Percentiles rank a stretch among this genome's conserved stretches.
These are phyloP conservation scores for Berberis vulgaris DNA, from an alignment of 164 flowering plant species.

Conservation along the genomic window DNA sequence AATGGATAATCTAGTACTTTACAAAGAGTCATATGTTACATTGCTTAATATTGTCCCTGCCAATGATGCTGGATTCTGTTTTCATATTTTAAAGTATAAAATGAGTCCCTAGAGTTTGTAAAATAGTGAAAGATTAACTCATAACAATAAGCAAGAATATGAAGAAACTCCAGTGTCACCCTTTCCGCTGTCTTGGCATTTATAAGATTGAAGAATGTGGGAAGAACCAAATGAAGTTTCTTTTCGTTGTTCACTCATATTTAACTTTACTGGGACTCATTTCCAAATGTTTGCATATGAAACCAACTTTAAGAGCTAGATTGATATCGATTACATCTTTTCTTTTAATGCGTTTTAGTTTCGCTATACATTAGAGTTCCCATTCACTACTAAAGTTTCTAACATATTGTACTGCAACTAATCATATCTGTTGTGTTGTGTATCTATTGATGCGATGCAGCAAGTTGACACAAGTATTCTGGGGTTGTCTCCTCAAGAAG, in stretches of 20 bases:
- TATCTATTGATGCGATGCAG: conserved; percentile 35
- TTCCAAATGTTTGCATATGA: neutral
- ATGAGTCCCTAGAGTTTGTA: too few relatives aligned
- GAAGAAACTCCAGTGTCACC: too few relatives aligned
- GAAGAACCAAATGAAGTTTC: neutral
- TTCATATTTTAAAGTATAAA: too few relatives aligned
- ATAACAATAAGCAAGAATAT: too few relatives aligned
- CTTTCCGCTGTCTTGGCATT: too few relatives aligned
- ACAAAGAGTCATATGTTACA: neutral
- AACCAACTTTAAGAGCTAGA: neutral
- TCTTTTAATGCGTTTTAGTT: neutral
- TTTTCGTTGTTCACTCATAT: neutral
- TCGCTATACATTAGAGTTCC: neutral
- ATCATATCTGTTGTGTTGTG: neutral
- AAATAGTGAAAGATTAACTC: too few relatives aligned
- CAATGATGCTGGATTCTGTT: too few relatives aligned
- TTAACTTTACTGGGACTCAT: neutral
- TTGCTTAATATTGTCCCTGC: too few relatives aligned
- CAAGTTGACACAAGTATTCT: conserved; percentile 64
- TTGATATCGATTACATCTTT: neutral
- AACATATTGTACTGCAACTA: neutral
- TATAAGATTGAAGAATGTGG: too few relatives aligned
- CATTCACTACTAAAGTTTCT: neutral
- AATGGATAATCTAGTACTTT: neutral
- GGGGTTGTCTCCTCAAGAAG: conserved; percentile 65